A percentile compares a stretch with the other conserved stretches of the same genome.
Evolutionary conservation across 164 flowering plant species (phyloP).

Genomic region (Magnolia kwangsiensis): DNA sequence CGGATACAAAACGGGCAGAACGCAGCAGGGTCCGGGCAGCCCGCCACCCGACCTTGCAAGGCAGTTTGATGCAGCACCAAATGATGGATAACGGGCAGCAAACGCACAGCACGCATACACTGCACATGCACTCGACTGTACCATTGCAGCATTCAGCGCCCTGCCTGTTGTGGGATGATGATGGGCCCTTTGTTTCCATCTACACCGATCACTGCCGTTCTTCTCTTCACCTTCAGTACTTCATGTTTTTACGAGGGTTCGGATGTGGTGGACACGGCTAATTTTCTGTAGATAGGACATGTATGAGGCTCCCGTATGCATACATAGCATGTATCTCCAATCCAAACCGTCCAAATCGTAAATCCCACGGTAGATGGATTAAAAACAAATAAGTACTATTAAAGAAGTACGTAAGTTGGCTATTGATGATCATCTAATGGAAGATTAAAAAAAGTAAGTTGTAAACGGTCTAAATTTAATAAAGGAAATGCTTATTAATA

Average conservation of each 20-base stretch:
- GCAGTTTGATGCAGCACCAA: slow-evolving; percentile 36
- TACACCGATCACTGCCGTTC: neutral
- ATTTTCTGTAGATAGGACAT: too few species aligned
- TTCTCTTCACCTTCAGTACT: neutral
- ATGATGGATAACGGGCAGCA: slow-evolving; percentile 35
- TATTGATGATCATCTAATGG: too few species aligned
- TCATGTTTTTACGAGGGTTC: neutral
- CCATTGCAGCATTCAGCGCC: slow-evolving; percentile 10
- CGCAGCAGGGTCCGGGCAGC: slow-evolving; percentile 9
- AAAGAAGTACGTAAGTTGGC: too few species aligned
- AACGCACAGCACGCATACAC: slow-evolving; percentile 33
- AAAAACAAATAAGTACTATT: too few species aligned
- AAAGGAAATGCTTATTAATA: too few species aligned
- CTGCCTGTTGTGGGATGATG: neutral
- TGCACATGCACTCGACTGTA: slow-evolving; percentile 24
- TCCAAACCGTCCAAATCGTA: too few species aligned
- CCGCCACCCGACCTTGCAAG: slow-evolving; percentile 30
- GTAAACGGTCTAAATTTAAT: too few species aligned
- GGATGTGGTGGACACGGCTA: neutral
- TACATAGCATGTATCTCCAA: too few species aligned
- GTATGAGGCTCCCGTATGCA: too few species aligned
- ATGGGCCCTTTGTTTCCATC: slow-evolving; percentile 9
- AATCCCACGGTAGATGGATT: too few species aligned
- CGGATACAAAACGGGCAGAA: slow-evolving; percentile 15
- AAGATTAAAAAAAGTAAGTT: too few species aligned